These are phyloP conservation scores for Pseudogymnoascus sp. DNA, from an alignment of 2,329 filamentous ascomycete species.

Conservation along the genomic window DNA sequence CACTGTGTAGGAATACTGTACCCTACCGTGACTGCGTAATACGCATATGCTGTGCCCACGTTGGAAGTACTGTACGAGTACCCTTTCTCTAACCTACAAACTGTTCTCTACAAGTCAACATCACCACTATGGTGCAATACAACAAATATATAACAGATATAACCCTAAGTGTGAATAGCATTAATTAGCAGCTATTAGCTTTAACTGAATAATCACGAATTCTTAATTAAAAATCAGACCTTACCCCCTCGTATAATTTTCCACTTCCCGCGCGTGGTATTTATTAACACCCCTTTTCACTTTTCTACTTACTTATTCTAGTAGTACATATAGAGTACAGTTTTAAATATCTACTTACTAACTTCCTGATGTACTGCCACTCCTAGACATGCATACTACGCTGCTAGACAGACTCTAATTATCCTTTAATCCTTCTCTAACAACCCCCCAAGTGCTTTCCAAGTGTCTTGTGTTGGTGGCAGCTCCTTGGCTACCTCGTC, in stretches of 20 bases:
- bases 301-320: neutral
- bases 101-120: neutral
- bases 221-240: neutral
- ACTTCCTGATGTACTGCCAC: neutral
- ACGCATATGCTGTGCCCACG: neutral
- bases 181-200: neutral
- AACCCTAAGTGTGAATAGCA: neutral
- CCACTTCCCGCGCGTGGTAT: neutral
- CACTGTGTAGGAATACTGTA: neutral
- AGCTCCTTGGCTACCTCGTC: neutral
- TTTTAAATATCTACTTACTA: neutral
- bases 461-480: neutral
- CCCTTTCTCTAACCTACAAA: neutral
- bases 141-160: neutral
- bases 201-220: neutral
- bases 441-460: neutral
- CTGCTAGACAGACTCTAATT: neutral
- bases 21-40: neutral
- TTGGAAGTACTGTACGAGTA: neutral
- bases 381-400: neutral
- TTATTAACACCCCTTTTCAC: neutral
- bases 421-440: neutral
- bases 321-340: too few relatives aligned
- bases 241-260: neutral
- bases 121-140: neutral